phyloP scores from a whole-genome alignment of 2,329 filamentous ascomycete species.

The Dothideomycetidae sp. region DNA sequence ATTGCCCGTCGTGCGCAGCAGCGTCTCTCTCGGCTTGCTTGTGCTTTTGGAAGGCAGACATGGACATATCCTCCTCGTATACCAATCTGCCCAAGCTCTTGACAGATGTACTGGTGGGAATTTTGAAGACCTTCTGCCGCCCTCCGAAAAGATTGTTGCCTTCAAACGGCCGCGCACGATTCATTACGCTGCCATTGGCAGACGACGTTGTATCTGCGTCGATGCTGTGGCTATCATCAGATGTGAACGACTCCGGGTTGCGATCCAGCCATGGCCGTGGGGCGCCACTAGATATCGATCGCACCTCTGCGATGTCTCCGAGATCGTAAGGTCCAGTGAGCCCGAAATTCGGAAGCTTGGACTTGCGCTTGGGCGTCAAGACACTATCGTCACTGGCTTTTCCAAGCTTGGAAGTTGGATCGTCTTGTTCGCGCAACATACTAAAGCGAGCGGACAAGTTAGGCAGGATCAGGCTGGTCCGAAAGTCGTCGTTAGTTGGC shows the following conservation, averaged over 20 bases:
- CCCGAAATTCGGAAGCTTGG: constrained; percentile 60
- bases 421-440: constrained; percentile 90
- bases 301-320: constrained; percentile 79
- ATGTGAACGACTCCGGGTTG: constrained; percentile 49
- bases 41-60: constrained; percentile 72
- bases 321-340: constrained; percentile 40
- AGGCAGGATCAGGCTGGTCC: constrained; percentile 91
- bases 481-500: constrained; percentile 75
- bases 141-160: constrained; percentile 91
- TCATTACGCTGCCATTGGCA: constrained; percentile 61
- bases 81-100: constrained; percentile 47
- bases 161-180: constrained; percentile 64
- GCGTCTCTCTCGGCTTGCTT: constrained; percentile 42
- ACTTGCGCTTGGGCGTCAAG: constrained; percentile 66
- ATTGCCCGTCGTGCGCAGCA: constrained; percentile 25
- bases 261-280: constrained; percentile 43
- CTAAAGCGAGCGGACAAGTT: constrained; percentile 90
- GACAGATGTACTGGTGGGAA: constrained; percentile 39
- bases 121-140: constrained; percentile 87
- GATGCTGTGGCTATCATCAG: constrained; percentile 42
- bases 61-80: constrained; percentile 75
- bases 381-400: constrained; percentile 96
- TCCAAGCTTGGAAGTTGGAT: constrained; percentile 73
- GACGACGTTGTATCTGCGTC: constrained; percentile 54
- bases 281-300: constrained; percentile 55